These are phyloP conservation scores for Stentor roeselii DNA, from an alignment of 73 alveolate genomes.

Conservation along the genomic window DNA sequence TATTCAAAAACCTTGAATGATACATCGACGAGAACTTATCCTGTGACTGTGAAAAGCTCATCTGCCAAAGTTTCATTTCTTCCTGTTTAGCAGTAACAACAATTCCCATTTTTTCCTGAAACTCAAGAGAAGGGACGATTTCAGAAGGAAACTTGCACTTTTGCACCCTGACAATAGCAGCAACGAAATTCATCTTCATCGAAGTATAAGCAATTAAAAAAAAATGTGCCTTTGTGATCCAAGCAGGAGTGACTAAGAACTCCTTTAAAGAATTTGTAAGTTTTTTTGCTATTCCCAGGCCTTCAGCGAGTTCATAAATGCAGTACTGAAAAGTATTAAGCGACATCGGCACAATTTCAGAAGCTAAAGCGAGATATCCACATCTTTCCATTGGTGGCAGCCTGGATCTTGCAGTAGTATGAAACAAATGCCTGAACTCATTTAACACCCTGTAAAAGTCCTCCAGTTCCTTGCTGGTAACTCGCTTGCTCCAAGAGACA, in stretches of 20 bases:
- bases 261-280: background rate
- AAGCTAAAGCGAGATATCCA: background rate
- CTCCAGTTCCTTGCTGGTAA: background rate
- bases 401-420: background rate
- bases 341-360: background rate
- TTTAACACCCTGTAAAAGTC: background rate
- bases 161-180: background rate
- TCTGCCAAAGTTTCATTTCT: background rate
- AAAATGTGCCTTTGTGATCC: background rate
- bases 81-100: background rate
- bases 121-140: background rate
- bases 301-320: background rate
- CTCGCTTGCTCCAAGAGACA: background rate
- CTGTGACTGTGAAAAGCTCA: background rate
- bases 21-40: background rate
- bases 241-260: background rate
- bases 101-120: too few relatives aligned
- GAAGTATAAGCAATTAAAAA: conserved; percentile 12
- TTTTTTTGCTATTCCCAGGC: background rate
- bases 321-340: background rate
- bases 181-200: conserved; percentile 15
- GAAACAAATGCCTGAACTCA: background rate
- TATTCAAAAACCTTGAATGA: background rate
- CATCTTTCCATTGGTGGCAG: background rate
- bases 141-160: background rate